Evolutionary conservation across 1,139 yeast genomes (phyloP).

Genomic region (Yamadazyma trypodendri): DNA sequence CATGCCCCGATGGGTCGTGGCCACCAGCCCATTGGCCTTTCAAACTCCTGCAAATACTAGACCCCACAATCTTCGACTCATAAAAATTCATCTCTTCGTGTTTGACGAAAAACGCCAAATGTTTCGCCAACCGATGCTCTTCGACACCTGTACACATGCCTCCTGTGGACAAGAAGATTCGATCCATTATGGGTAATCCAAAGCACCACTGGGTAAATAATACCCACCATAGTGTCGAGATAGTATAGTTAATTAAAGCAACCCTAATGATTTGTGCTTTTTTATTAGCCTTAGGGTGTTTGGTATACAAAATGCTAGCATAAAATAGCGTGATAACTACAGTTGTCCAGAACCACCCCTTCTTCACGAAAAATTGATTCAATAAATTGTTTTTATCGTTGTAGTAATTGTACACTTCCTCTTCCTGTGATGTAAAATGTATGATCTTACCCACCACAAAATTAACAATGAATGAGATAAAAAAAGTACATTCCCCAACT

Average conservation of each 20-base stretch:
- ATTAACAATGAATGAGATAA: constrained; percentile 31
- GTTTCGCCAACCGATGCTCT: constrained; percentile 7
- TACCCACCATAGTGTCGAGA: constrained; percentile 77
- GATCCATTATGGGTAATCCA: constrained; percentile 88
- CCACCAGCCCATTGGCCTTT: constrained; percentile 89
- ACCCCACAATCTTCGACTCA: constrained; percentile 30
- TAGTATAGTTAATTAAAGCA: constrained; percentile 38
- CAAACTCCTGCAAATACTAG: constrained; percentile 56
- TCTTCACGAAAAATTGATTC: constrained; percentile 74
- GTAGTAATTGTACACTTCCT: constrained; percentile 53
- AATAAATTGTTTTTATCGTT: constrained; percentile 63
- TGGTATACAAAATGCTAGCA: constrained; percentile 13
- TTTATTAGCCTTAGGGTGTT: constrained; percentile 12
- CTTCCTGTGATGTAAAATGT: constrained; percentile 32
- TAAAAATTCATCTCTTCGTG: constrained; percentile 10
- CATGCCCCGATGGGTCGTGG: constrained; percentile 95
- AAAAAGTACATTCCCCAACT: constrained; percentile 24
- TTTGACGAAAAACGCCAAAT: constrained; percentile 7
- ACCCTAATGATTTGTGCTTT: constrained; percentile 10
- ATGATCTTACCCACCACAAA: constrained; percentile 32
- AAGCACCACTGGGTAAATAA: constrained; percentile 87
- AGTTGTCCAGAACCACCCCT: constrained; percentile 94
- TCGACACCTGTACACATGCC: constrained; percentile 59
- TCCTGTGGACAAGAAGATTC: constrained; percentile 75
- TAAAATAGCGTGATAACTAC: constrained; percentile 30